Base-by-base conservation (phyloP, 2,329 filamentous ascomycete genomes). In the Biscogniauxia sp. region DNA sequence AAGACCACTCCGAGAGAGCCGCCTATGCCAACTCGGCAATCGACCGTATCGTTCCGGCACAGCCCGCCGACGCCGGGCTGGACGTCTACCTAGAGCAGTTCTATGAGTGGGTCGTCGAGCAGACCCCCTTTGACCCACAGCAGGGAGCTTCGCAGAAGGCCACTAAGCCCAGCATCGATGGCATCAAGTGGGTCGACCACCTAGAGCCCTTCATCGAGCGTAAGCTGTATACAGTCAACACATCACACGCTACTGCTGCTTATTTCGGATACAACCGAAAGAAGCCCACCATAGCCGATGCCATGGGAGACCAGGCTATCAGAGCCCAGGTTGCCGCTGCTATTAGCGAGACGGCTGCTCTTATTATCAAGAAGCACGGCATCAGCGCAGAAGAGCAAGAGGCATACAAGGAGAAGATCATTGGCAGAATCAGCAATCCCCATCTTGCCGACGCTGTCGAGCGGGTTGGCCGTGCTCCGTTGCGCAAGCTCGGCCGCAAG, bases 211-310 rank as follows among this genome's bases (percentile, higher is more conserved):
- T 94, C 81, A 98, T 99, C 72, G 95, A 99, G 87, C 93, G 95
- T 78, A 99, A 99, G 86, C 88, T 99, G 66, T 99, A 93, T 84
- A 99, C 95, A 20, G 94, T 99, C 84, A 99, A 99, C 86, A 99
- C 95, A 20, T 91, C 93, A 59, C 95, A 99, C 75, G 95, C 95
- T 62, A 96, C 94, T 7, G 93, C 93, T 20, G 94, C 95, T 62
- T 98, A 98, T 85, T 93, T 95, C 77, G 94, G 93, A 58, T 91
- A 96, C 84, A 85, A 93, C 79, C 85, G 88, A 67, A 88, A 91
- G 73, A 94, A 96, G 84, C 83, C 86, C 73, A 96, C 90, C 62
- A 92, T 99, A 68, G 92, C 95, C 74, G 94, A 98, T 70, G 90
- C 93, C 8, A 85, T 98, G 66, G 85, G 87, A 64, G 92, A 98